phyloP scores from a whole-genome alignment of 2,329 filamentous ascomycete species.

The Sclerotinia minor region DNA sequence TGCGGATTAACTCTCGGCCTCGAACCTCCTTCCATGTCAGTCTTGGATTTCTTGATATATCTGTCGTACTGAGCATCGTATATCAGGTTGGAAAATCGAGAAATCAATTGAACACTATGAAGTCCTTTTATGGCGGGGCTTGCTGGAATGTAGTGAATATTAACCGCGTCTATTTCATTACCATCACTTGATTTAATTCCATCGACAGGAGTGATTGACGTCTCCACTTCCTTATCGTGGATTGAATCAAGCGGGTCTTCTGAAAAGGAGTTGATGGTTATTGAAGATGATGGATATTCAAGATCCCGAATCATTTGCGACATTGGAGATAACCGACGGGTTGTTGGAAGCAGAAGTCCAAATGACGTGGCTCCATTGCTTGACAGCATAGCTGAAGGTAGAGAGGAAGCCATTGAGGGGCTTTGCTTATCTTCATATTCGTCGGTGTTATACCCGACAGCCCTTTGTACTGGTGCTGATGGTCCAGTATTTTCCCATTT shows the following conservation, averaged over 20 bases:
- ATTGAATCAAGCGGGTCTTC: neutral
- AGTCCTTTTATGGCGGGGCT: neutral
- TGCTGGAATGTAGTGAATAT: neutral
- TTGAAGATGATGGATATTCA: neutral
- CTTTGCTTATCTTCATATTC: neutral
- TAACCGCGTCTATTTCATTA: neutral
- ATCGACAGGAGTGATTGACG: neutral
- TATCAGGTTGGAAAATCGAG: neutral
- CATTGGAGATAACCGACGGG: neutral
- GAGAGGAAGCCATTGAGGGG: neutral
- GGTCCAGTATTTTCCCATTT: neutral
- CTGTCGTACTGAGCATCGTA: neutral
- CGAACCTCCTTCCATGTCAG: neutral
- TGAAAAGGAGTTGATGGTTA: no score
- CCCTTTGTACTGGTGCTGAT: neutral
- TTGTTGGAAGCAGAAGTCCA: no score
- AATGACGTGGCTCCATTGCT: neutral
- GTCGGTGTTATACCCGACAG: no score
- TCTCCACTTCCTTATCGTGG: neutral
- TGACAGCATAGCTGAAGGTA: neutral
- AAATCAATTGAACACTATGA: neutral
- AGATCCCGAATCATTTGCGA: constrained; percentile 8
- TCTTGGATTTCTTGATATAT: neutral
- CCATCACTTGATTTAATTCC: neutral
- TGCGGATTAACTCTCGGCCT: neutral